phyloP scores from a whole-genome alignment of 2,329 filamentous ascomycete species.

The Botrytis sinoallii region DNA sequence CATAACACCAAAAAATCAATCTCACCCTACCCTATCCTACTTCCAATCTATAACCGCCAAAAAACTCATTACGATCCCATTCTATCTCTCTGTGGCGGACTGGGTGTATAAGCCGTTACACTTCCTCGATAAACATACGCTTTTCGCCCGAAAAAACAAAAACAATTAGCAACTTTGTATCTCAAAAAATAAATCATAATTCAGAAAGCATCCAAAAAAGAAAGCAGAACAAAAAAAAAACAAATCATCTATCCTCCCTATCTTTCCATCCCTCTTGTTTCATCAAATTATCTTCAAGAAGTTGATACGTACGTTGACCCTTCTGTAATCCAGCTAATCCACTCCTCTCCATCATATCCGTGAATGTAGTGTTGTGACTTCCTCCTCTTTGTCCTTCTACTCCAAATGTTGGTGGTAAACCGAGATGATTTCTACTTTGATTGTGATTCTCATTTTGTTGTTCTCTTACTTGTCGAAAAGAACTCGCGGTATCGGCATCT shows the following conservation, averaged over 20 bases:
- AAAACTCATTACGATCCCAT: not conserved
- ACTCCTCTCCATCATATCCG: constrained; percentile 51
- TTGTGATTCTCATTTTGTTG: not conserved
- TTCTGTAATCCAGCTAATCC: constrained; percentile 40
- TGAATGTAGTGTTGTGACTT: constrained; percentile 45
- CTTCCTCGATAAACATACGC: constrained; percentile 19
- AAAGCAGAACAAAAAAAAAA: not conserved
- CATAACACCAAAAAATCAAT: not conserved
- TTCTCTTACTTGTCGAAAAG: constrained; percentile 24
- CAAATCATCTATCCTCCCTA: not conserved
- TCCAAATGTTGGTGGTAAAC: not conserved
- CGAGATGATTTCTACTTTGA: constrained; percentile 4
- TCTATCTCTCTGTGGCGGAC: constrained; percentile 5
- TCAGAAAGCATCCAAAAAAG: not conserved
- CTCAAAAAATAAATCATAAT: not conserved
- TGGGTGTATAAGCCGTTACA: constrained; percentile 14
- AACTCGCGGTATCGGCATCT: constrained; percentile 45
- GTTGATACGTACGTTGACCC: constrained; percentile 33
- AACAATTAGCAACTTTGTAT: constrained; percentile 6
- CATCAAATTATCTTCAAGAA: constrained; percentile 4
- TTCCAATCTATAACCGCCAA: not conserved
- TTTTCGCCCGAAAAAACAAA: not conserved
- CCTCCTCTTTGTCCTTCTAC: not conserved
- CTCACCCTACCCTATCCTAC: not conserved
- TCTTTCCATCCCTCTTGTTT: not conserved